These are phyloP conservation scores for Jatropha podagrica DNA, from an alignment of 441 rosid genomes.

Conservation along the genomic window DNA sequence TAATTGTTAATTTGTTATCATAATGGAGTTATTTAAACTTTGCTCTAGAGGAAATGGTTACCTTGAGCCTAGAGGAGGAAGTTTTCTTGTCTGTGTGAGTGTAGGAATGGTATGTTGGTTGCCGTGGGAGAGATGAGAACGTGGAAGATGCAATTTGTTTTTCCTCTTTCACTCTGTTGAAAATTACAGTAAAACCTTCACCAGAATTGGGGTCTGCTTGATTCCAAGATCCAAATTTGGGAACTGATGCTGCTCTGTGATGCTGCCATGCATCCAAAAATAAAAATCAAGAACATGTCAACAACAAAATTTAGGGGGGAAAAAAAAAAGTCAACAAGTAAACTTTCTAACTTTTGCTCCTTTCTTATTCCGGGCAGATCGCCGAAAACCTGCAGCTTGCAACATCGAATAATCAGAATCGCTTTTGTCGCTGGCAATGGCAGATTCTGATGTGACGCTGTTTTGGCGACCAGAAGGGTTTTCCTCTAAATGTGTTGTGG, in stretches of 20 bases:
- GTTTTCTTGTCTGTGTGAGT: neutral
- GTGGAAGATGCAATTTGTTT: constrained; percentile 29
- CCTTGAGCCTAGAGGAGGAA: constrained; percentile 3
- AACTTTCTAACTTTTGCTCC: neutral
- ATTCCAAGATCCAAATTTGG: constrained; percentile 64
- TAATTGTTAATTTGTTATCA: neutral
- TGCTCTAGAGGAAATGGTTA: neutral
- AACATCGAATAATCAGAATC: neutral
- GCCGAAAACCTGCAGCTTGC: neutral
- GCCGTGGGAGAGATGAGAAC: constrained; percentile 15
- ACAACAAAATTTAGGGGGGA: too few species aligned
- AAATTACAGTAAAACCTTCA: constrained; percentile 45
- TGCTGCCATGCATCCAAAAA: constrained; percentile 23
- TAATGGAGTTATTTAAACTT: too few species aligned
- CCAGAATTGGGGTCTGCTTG: constrained; percentile 48
- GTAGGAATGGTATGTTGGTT: neutral
- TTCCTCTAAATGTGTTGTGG: neutral
- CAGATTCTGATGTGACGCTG: constrained; percentile 14
- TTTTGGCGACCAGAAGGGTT: neutral
- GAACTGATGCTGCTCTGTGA: constrained; percentile 39
- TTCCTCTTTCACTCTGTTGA: constrained; percentile 47
- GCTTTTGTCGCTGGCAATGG: constrained; percentile 11
- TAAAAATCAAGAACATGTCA: too few species aligned
- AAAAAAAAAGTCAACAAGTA: neutral
- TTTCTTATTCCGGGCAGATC: constrained; percentile 7